These are phyloP conservation scores for Aureobasidium sp. DNA, from an alignment of 2,329 filamentous ascomycete species.

Conservation along the genomic window DNA sequence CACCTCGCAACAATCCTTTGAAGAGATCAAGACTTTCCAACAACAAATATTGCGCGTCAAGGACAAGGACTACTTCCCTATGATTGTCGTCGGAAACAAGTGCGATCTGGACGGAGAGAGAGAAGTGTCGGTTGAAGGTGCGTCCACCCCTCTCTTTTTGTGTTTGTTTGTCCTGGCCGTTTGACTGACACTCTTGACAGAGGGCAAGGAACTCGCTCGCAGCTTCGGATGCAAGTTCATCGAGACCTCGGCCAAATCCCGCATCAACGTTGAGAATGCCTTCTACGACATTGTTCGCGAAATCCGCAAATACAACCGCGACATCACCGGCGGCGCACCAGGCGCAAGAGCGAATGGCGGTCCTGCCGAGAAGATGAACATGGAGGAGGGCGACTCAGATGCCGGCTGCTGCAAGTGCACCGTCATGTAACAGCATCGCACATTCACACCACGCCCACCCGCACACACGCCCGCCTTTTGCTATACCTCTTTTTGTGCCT, in stretches of 20 bases:
- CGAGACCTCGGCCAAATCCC: slow-evolving; percentile 96
- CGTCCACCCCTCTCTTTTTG: slow-evolving; percentile 24
- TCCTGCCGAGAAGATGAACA: slow-evolving; percentile 72
- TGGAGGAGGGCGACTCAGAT: slow-evolving; percentile 53
- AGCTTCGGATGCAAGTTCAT: slow-evolving; percentile 97
- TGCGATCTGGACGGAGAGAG: slow-evolving; percentile 93
- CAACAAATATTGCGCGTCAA: slow-evolving; percentile 98
- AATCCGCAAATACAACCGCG: slow-evolving; percentile 96
- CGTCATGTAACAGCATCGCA: slow-evolving; percentile 60
- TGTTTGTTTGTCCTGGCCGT: slow-evolving; percentile 7
- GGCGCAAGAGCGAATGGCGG: slow-evolving; percentile 41
- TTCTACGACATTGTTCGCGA: slow-evolving; percentile 98
- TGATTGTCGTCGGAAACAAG: slow-evolving; percentile 98
- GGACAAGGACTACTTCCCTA: slow-evolving; percentile 95
- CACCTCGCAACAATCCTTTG: slow-evolving; percentile 92
- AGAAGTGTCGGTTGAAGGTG: slow-evolving; percentile 87
- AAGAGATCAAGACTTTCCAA: slow-evolving; percentile 97
- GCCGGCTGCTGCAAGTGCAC: slow-evolving; percentile 80
- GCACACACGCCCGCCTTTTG: slow-evolving; percentile 1
- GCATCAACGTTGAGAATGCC: slow-evolving; percentile 95
- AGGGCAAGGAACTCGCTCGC: slow-evolving; percentile 78
- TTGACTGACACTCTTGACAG: slow-evolving; percentile 39
- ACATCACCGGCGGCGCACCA: slow-evolving; percentile 68
- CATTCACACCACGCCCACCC: not conserved
- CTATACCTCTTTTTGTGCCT: slow-evolving; percentile 4